Evolutionary conservation across 2,329 filamentous ascomycete genomes (phyloP), one percentile per base, ranked within the genome.

Genomic region (Daldinia eschscholtzii): DNA sequence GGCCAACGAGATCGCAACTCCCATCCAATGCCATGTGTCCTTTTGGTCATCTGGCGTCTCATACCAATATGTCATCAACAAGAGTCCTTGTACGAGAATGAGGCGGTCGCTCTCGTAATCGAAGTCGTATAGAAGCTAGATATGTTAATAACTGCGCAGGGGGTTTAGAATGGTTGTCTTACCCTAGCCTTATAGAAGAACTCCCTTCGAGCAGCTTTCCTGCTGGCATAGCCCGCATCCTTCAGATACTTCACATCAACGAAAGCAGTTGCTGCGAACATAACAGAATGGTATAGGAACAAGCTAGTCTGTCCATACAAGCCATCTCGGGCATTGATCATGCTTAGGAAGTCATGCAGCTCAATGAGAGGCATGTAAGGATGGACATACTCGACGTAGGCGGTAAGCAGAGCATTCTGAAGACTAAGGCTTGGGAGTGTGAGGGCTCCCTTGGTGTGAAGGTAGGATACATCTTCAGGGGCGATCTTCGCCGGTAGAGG

Each of bases 11-110:
- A 97, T 93, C 46, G 94, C 95, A 41, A 98, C 93, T 18, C 95
- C 95, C 93, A 98, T 97, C 95, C 94, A 98, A 78, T 98, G 94
- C 93, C 95, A 98, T 52, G 94, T 98, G 79, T 98, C 95, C 80
- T 98, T 98, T 78, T 97, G 93, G 79, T 98, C 95, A 80, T 98
- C 94, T 0, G 94, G 94, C 12, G 93, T 97, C 81, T 98, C 94
- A 79, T 98, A 98, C 92, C 95, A 98, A 79, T 97, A 97, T 3
- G 94, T 97, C 92, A 98, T 94, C 67, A 98, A 86, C 26, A 98
- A 85, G 23, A 98, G 85, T 4, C 93, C 91, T 80, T 98, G 95
- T 15, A 98, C 93, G 26, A 98, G 87, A 20, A 93, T 89, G 65
- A 98, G 91, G 58, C 94, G 92, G 79, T 98, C 94, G 50, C 90